Percentiles rank a stretch among this genome's conserved stretches.
phyloP scores from a whole-genome alignment of 495 filamentous ascomycete species.

The Lepidopterella palustris region DNA sequence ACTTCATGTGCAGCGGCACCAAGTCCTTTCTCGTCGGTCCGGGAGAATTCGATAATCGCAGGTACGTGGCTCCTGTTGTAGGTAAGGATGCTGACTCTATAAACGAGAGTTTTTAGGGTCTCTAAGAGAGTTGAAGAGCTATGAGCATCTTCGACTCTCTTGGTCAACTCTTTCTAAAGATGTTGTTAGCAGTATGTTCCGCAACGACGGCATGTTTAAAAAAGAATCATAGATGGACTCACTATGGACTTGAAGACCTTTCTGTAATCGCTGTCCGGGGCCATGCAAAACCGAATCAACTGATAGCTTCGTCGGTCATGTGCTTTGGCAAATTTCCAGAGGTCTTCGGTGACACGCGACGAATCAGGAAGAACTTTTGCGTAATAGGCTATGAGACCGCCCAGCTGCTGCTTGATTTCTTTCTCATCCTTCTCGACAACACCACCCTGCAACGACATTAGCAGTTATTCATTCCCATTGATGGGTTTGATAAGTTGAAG shows the following conservation, averaged over 20 bases:
- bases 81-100: slow-evolving; percentile 71
- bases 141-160: slow-evolving; percentile 64
- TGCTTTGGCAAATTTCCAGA: slow-evolving; percentile 84
- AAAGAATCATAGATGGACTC: too few relatives aligned
- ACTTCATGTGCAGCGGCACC: slow-evolving; percentile 79
- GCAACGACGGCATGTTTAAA: background rate
- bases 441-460: slow-evolving; percentile 46
- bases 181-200: background rate
- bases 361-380: slow-evolving; percentile 69
- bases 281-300: slow-evolving; percentile 76
- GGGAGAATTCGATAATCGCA: slow-evolving; percentile 77
- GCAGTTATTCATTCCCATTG: background rate
- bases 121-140: slow-evolving; percentile 57
- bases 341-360: slow-evolving; percentile 56
- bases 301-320: slow-evolving; percentile 90
- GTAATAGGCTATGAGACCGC: slow-evolving; percentile 59
- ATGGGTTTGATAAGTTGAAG: background rate
- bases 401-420: slow-evolving; percentile 60
- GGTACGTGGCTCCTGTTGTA: slow-evolving; percentile 93
- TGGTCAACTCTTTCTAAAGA: slow-evolving; percentile 66
- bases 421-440: slow-evolving; percentile 68
- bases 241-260: slow-evolving; percentile 76
- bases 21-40: slow-evolving; percentile 70
- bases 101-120: slow-evolving; percentile 75
- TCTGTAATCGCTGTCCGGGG: slow-evolving; percentile 82